phyloP scores from a whole-genome alignment of 139 green algal species.

The Coccomyxa sp. region DNA sequence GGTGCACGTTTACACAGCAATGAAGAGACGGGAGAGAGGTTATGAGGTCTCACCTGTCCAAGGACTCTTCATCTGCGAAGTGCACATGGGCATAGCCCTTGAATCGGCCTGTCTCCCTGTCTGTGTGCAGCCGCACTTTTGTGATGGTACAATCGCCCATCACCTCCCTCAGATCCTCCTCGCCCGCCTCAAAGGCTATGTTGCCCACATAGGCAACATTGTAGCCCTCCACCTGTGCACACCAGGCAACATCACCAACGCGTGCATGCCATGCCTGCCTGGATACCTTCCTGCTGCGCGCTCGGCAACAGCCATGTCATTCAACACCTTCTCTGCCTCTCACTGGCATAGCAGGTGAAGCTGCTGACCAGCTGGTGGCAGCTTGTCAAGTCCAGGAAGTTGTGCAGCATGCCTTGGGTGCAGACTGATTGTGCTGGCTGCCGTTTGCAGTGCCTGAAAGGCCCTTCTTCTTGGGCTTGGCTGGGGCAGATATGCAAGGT shows the following conservation, averaged over 20 bases:
- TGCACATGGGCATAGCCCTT: slow-evolving; percentile 89
- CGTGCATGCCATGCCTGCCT: no score
- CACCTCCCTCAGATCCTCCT: slow-evolving; percentile 46
- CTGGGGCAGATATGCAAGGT: slow-evolving; percentile 18
- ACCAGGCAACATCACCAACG: neutral
- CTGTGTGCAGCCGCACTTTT: slow-evolving; percentile 70
- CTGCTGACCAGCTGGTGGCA: neutral
- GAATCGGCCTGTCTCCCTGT: slow-evolving; percentile 64
- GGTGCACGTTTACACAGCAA: neutral
- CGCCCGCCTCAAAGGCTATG: slow-evolving; percentile 60
- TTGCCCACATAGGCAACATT: slow-evolving; percentile 79
- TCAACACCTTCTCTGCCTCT: no score
- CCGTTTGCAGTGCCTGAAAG: slow-evolving; percentile 21
- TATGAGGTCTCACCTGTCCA: slow-evolving; percentile 44
- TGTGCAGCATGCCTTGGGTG: slow-evolving; percentile 22
- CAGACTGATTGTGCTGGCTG: neutral
- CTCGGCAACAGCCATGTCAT: no score
- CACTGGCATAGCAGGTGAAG: neutral
- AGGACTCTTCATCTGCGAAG: slow-evolving; percentile 54
- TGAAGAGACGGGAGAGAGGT: neutral
- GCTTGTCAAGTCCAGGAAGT: no score
- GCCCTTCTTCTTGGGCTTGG: slow-evolving; percentile 8
- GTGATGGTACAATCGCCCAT: slow-evolving; percentile 59
- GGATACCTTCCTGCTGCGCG: no score
- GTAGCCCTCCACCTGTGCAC: slow-evolving; percentile 57